Evolutionary conservation across 495 filamentous ascomycete genomes (phyloP), one percentile per base, ranked within the genome.

Genomic region (Hypoxylon trugodes): DNA sequence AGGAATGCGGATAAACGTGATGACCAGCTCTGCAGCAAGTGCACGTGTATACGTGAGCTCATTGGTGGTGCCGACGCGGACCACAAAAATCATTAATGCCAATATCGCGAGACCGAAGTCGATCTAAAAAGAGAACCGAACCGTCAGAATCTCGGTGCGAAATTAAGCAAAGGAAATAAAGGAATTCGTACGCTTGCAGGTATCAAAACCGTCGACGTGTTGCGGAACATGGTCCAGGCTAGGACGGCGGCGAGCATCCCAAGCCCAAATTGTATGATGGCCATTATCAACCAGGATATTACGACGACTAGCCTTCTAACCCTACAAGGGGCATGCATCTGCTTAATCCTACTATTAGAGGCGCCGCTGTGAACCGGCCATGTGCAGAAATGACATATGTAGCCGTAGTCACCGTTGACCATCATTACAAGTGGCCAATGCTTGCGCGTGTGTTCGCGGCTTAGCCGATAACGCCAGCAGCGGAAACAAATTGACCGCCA

Each of bases 381-480:
- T 13, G 63, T 70, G 49, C 70, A 73, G 33, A 73, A 73, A 37
- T 73, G 70, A 26, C 70, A 73, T 38, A 73, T 68, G 51, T 73
- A 70, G 45, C 70, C 70, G n/a, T 66, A 61, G 16, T 66, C 64
- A 35, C 70, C 70, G 35, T 73, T 70, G 35, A 40, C 70, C 40
- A 70, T 65, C 47, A 62, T 43, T 0, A 73, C 58, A 13, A 73
- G 40, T 4, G 70, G 70, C 70, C 67, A 73, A 4, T 69, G 70
- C 53, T 73, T 73, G 49, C 62, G 65, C 30, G 56, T 48, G 33
- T 65, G 59, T 18, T 70, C 67, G 6, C 48, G 48, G 24, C 52
- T 68, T 36, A 69, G 37, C 19, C 61, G 70, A 25, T 47, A 59
- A 10, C 68, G 62, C 70, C 70, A 73, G 33, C 70, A 73, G 15